phyloP scores from a whole-genome alignment of 139 green algal species.

The Chlorella sp. region DNA sequence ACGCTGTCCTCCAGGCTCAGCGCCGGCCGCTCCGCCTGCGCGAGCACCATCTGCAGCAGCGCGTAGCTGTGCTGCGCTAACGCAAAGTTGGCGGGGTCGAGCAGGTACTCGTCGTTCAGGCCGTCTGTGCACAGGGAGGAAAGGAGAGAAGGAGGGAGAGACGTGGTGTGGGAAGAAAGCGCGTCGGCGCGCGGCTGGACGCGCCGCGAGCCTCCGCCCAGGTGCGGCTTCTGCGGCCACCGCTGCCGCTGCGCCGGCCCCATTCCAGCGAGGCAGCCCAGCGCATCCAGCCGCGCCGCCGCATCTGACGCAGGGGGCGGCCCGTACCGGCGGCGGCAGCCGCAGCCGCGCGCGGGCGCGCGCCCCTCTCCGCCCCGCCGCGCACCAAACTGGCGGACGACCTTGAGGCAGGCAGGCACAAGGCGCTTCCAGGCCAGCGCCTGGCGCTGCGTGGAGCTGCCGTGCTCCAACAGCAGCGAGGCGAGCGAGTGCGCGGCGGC shows the following conservation, averaged over 20 bases:
- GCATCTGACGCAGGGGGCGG: background rate
- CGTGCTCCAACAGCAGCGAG: no score
- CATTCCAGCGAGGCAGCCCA: no score
- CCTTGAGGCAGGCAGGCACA: conserved; percentile 9
- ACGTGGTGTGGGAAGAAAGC: background rate
- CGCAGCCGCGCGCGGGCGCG: background rate
- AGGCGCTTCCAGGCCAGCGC: conserved; percentile 16
- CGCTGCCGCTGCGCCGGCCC: no score
- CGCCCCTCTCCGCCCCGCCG: background rate
- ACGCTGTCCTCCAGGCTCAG: conserved; percentile 15
- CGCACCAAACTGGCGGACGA: conserved; percentile 20
- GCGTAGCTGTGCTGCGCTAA: conserved; percentile 12
- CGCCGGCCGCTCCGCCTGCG: conserved; percentile 8
- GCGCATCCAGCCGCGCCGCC: background rate
- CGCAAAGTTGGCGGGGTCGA: conserved; percentile 6
- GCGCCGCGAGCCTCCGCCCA: background rate
- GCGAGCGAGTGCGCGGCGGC: no score
- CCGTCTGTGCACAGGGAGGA: background rate
- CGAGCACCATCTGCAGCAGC: conserved; percentile 14
- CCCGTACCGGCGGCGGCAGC: background rate
- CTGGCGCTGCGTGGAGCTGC: conserved; percentile 1
- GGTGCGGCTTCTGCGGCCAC: no score
- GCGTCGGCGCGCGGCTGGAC: background rate
- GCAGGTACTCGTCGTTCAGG: conserved; percentile 12
- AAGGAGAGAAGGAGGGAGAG: background rate